A percentile compares a stretch with the other conserved stretches of the same genome.
These are phyloP conservation scores for Phalaenopsis aphrodite DNA, from an alignment of 106 monocot genomes.

Conservation along the genomic window DNA sequence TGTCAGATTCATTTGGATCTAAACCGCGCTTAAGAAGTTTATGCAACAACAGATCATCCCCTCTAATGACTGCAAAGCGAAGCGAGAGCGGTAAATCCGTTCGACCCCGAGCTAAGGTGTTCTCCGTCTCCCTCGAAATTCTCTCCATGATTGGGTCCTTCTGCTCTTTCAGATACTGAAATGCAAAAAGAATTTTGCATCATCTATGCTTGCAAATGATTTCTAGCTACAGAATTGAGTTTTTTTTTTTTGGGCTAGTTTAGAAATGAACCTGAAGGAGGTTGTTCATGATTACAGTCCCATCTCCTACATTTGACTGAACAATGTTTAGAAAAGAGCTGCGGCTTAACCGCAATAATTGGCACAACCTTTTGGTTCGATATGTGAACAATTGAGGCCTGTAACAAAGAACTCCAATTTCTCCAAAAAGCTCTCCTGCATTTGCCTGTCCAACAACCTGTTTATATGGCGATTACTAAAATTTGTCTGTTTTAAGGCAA, in stretches of 20 bases:
- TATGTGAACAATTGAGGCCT: constrained; percentile 82
- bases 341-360: constrained; percentile 73
- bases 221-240: too few relatives aligned
- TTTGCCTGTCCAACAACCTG: constrained; percentile 54
- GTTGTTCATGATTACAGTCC: constrained; percentile 88
- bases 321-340: constrained; percentile 66
- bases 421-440: constrained; percentile 70
- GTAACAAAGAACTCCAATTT: constrained; percentile 90
- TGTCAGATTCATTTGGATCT: constrained; percentile 63
- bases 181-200: constrained; percentile 21
- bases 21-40: constrained; percentile 51
- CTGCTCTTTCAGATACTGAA: constrained; percentile 43
- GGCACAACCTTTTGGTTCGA: constrained; percentile 74
- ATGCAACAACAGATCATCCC: constrained; percentile 44
- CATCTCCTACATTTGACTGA: constrained; percentile 85
- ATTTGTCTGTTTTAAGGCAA: not conserved
- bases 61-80: constrained; percentile 43
- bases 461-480: not conserved
- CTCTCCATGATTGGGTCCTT: constrained; percentile 35
- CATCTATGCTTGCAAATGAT: too few relatives aligned
- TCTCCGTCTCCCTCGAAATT: constrained; percentile 44
- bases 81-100: constrained; percentile 58
- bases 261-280: constrained; percentile 51
- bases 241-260: too few relatives aligned
- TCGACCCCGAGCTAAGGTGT: constrained; percentile 40